Evolutionary conservation across 352 stramenopile species (phyloP).

Genomic region (Aphanomyces euteiches): DNA sequence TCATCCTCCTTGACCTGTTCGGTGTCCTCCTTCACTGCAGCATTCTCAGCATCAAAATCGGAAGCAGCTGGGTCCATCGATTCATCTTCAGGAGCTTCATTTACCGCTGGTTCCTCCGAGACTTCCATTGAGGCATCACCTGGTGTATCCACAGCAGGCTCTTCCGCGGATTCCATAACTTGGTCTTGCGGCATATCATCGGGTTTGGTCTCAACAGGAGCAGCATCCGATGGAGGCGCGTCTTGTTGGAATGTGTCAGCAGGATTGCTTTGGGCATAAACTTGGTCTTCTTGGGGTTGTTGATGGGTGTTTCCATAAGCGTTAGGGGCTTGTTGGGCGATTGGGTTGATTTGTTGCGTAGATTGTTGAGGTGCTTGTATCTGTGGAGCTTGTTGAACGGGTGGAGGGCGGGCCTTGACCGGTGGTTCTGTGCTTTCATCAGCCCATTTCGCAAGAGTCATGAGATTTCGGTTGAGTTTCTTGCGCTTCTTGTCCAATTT

Average conservation of each 20-base stretch:
- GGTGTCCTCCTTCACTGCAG: background rate
- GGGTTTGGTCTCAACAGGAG: no score
- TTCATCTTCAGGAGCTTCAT: background rate
- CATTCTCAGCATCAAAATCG: slow-evolving; percentile 1
- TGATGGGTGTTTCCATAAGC: slow-evolving; percentile 22
- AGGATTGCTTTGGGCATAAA: slow-evolving; percentile 32
- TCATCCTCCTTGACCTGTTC: background rate
- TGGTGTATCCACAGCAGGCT: no score
- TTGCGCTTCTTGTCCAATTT: slow-evolving; percentile 88
- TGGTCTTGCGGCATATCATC: no score
- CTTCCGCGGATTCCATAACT: no score
- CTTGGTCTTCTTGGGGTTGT: slow-evolving; percentile 33
- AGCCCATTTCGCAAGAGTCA: slow-evolving; percentile 85
- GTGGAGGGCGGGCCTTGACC: slow-evolving; percentile 33
- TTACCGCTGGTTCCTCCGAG: background rate
- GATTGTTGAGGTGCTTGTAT: slow-evolving; percentile 36
- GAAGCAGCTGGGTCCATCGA: background rate
- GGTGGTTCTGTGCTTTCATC: slow-evolving; percentile 76
- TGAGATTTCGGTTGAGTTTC: slow-evolving; percentile 86
- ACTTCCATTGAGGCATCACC: background rate
- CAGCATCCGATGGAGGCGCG: no score
- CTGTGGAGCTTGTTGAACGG: slow-evolving; percentile 28
- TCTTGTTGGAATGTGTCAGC: background rate
- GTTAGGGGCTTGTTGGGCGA: background rate
- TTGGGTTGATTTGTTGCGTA: slow-evolving; percentile 33